phyloP scores from a whole-genome alignment of 139 green algal species.

The Chlamydomonas schloesseri region DNA sequence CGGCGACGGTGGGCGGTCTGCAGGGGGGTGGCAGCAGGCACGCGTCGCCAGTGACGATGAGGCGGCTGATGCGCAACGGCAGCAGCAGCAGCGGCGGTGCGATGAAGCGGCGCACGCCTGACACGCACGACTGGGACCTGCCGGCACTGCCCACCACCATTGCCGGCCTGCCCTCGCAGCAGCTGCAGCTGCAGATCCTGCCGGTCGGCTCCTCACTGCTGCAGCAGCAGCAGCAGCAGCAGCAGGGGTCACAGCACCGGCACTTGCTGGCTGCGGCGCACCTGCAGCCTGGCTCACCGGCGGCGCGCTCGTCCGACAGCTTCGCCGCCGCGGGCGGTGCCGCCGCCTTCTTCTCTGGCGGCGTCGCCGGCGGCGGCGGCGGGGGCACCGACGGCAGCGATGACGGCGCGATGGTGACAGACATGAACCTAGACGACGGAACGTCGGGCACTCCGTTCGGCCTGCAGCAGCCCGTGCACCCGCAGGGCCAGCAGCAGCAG shows the following conservation, averaged over 20 bases:
- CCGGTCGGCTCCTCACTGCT: not conserved
- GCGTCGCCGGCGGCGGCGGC: not conserved
- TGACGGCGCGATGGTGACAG: not conserved
- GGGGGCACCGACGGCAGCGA: not conserved
- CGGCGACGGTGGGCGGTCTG: no score
- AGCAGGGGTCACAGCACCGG: no score
- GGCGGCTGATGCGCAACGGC: not conserved
- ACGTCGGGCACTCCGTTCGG: no score
- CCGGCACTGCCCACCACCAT: not conserved
- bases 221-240: not conserved
- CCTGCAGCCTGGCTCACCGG: not conserved
- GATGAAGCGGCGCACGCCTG: constrained; percentile 36
- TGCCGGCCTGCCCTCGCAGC: not conserved
- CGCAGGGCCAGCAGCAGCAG: no score
- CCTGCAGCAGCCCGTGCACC: no score
- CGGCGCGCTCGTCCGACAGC: constrained; percentile 2
- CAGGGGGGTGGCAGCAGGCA: not conserved
- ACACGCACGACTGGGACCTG: constrained; percentile 42
- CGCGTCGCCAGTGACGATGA: not conserved
- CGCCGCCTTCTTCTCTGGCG: not conserved
- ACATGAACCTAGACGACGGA: no score
- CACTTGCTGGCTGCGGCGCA: not conserved
- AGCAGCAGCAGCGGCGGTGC: constrained; percentile 21
- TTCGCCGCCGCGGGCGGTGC: not conserved
- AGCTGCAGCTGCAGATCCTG: not conserved